Conservation (phyloP, 257 asterid species). For the Ilex aquifolium region DNA sequence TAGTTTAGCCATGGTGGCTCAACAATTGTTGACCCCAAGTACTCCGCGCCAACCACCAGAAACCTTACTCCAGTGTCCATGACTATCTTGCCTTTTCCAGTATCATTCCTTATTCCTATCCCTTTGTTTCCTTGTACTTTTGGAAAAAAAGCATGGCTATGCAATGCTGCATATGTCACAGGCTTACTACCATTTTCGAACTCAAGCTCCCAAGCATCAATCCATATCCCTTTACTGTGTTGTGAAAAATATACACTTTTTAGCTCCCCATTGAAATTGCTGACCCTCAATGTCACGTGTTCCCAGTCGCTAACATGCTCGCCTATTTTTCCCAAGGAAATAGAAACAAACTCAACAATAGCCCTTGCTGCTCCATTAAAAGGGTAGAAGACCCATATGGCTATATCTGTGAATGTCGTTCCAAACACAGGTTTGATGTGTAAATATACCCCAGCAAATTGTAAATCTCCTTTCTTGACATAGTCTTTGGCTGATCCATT, state of each 20-base stretch:
- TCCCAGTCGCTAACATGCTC: slow-evolving; percentile 44
- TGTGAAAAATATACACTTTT: slow-evolving; percentile 50
- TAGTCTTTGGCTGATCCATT: slow-evolving; percentile 11
- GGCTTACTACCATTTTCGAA: slow-evolving; percentile 46
- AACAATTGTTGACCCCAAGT: slow-evolving; percentile 27
- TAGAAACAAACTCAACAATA: slow-evolving; percentile 18
- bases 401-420: slow-evolving; percentile 23
- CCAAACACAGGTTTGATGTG: slow-evolving; percentile 36
- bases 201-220: slow-evolving; percentile 40
- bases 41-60: slow-evolving; percentile 35
- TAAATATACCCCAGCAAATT: slow-evolving; percentile 15
- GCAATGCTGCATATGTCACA: slow-evolving; percentile 53
- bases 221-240: slow-evolving; percentile 64
- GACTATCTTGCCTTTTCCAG: slow-evolving; percentile 35
- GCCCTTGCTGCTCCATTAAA: slow-evolving; percentile 31
- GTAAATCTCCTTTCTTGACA: slow-evolving; percentile 29
- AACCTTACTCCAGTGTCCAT: slow-evolving; percentile 45
- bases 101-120: slow-evolving; percentile 62
- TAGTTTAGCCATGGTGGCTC: slow-evolving; percentile 73
- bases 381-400: slow-evolving; percentile 32
- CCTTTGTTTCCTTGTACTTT: slow-evolving; percentile 48
- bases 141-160: slow-evolving; percentile 63
- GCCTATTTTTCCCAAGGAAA: slow-evolving; percentile 25
- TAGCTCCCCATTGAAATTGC: slow-evolving; percentile 54
- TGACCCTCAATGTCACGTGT: slow-evolving; percentile 32